Conservation (phyloP, 2,329 filamentous ascomycete genomes). For the Calonectria pauciramosa region DNA sequence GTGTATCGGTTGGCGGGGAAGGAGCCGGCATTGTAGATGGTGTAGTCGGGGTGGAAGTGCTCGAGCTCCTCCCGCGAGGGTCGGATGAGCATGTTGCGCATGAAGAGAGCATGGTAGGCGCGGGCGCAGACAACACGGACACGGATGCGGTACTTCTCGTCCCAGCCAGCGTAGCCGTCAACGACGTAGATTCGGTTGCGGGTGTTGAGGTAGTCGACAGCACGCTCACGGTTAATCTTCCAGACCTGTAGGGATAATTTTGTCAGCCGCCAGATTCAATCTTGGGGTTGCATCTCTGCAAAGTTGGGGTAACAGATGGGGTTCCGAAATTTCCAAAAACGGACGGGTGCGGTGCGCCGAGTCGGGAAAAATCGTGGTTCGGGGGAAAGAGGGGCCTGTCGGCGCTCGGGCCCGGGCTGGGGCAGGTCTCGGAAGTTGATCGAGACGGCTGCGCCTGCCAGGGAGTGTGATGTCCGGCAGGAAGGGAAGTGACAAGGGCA, state of each 20-base stretch:
- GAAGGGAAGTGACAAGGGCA: slow-evolving; percentile 15
- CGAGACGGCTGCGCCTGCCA: slow-evolving; percentile 31
- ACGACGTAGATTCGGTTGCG: slow-evolving; percentile 98
- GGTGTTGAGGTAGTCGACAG: slow-evolving; percentile 99
- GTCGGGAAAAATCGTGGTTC: slow-evolving; percentile 43
- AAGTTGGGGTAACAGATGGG: neutral
- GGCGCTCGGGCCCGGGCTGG: slow-evolving; percentile 35
- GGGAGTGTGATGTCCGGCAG: slow-evolving; percentile 22
- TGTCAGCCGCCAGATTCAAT: slow-evolving; percentile 37
- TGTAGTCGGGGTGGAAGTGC: slow-evolving; percentile 99
- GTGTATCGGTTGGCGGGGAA: slow-evolving; percentile 99
- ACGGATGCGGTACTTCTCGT: slow-evolving; percentile 96
- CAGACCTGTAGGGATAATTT: slow-evolving; percentile 78
- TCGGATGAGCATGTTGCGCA: slow-evolving; percentile 99
- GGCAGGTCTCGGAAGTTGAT: slow-evolving; percentile 36
- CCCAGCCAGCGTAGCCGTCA: slow-evolving; percentile 98
- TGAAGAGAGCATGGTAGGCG: slow-evolving; percentile 99
- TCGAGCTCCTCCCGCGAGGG: slow-evolving; percentile 92
- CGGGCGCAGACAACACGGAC: slow-evolving; percentile 98
- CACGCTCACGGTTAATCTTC: slow-evolving; percentile 99
- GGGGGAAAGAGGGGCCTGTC: slow-evolving; percentile 39
- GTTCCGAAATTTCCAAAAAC: slow-evolving; percentile 29
- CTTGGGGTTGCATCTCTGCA: slow-evolving; percentile 15
- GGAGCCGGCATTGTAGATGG: slow-evolving; percentile 98
- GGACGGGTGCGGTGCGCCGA: slow-evolving; percentile 25